These are phyloP conservation scores for Cucumis cinereus DNA, from an alignment of 306 rosid species.

Conservation along the genomic window DNA sequence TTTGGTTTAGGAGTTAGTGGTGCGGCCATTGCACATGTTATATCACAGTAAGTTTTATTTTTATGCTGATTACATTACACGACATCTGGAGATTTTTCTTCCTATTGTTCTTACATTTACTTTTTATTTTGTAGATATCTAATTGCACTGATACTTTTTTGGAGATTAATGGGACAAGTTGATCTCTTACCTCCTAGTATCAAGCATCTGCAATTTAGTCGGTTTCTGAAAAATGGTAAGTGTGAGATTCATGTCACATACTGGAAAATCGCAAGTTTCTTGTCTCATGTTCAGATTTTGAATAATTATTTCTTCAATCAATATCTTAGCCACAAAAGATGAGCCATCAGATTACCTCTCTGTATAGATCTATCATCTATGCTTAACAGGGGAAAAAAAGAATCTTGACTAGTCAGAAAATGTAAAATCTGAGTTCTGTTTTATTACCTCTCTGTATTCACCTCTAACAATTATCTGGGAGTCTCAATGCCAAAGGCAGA, in stretches of 20 bases:
- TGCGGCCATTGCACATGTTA: conserved; percentile 94
- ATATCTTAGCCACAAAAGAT: background rate
- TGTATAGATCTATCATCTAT: no score
- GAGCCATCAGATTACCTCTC: background rate
- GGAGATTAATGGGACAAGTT: conserved; percentile 55
- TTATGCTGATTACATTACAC: background rate
- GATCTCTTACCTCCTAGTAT: conserved; percentile 64
- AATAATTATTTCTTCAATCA: background rate
- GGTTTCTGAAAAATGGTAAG: conserved; percentile 65
- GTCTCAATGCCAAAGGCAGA: background rate
- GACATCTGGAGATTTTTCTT: background rate
- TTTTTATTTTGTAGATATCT: conserved; percentile 40
- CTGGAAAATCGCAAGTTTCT: background rate
- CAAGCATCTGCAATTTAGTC: conserved; percentile 55
- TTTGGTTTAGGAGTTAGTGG: conserved; percentile 63
- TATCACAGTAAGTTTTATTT: conserved; percentile 67
- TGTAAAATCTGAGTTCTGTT: background rate
- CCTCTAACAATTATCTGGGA: background rate
- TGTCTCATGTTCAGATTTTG: background rate
- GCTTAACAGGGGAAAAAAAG: no score
- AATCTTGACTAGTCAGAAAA: no score
- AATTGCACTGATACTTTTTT: conserved; percentile 50
- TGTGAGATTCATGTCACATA: no score
- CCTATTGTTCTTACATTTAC: background rate
- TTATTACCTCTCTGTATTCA: background rate